Percentiles rank a stretch among this genome's conserved stretches.
These are phyloP conservation scores for Panicum hallii DNA, from an alignment of 202 grass and related monocot species.

Conservation along the genomic window DNA sequence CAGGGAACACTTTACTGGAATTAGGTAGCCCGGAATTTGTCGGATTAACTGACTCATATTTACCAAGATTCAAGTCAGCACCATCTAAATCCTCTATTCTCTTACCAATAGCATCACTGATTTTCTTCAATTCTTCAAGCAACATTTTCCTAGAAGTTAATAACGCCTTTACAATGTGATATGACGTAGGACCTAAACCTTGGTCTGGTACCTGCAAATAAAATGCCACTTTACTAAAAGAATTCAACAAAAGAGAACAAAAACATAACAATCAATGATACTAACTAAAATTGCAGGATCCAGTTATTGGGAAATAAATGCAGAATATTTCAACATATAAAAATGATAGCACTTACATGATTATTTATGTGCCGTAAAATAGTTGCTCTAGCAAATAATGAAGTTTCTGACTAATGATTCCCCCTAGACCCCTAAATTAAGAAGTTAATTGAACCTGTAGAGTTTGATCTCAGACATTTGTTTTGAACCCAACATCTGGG, in stretches of 20 bases:
- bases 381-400: neutral
- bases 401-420: neutral
- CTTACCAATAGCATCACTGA: conserved; percentile 78
- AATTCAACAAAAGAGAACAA: conserved; percentile 5
- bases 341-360: conserved; percentile 17
- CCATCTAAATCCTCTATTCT: conserved; percentile 75
- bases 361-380: neutral
- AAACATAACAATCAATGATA: conserved; percentile 24
- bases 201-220: conserved; percentile 75
- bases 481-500: conserved; percentile 4
- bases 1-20: conserved; percentile 61
- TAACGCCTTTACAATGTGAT: conserved; percentile 76
- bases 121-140: conserved; percentile 82
- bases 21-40: conserved; percentile 48
- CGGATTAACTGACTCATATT: conserved; percentile 73
- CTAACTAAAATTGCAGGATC: neutral
- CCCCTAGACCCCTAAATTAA: neutral
- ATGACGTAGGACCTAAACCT: conserved; percentile 63
- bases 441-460: neutral
- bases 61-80: conserved; percentile 76
- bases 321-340: neutral
- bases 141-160: conserved; percentile 82
- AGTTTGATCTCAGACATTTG: neutral
- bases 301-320: conserved; percentile 20
- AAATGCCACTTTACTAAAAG: conserved; percentile 30